Conservation (phyloP, 2,329 filamentous ascomycete species). For the Sphaceloma murrayae region DNA sequence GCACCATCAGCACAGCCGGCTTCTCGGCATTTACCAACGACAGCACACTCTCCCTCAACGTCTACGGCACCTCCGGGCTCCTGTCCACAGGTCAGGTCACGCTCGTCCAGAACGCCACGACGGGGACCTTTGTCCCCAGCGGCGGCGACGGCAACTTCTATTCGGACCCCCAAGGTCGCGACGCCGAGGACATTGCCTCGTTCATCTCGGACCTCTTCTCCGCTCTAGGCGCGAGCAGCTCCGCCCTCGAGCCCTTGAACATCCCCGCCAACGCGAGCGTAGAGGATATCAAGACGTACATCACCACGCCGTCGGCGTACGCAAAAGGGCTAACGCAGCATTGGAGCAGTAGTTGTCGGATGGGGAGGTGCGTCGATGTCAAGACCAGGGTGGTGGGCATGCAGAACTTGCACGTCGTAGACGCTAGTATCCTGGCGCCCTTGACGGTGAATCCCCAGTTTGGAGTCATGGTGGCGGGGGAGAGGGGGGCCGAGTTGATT, state of each 20-base stretch:
- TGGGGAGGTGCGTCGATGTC: conserved; percentile 42
- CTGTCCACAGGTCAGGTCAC: conserved; percentile 35
- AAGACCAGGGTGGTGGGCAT: conserved; percentile 41
- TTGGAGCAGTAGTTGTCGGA: conserved; percentile 44
- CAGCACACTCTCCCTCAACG: conserved; percentile 46
- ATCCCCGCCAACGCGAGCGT: conserved; percentile 38
- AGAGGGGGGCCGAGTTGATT: conserved; percentile 44
- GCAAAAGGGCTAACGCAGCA: conserved; percentile 45
- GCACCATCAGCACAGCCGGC: conserved; percentile 31
- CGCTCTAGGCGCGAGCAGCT: conserved; percentile 29
- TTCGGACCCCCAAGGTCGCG: conserved; percentile 33
- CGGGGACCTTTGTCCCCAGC: background rate
- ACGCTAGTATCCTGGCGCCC: conserved; percentile 42
- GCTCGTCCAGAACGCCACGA: background rate
- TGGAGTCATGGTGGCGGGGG: conserved; percentile 46
- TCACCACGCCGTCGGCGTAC: conserved; percentile 41
- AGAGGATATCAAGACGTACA: conserved; percentile 42
- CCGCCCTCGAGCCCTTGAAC: conserved; percentile 41
- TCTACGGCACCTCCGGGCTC: conserved; percentile 49
- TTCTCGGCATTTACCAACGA: conserved; percentile 23
- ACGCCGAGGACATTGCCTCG: conserved; percentile 40
- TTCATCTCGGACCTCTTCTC: conserved; percentile 46
- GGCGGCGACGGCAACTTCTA: conserved; percentile 32
- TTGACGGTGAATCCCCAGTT: conserved; percentile 48
- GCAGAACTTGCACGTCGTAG: conserved; percentile 44